Percentiles rank a stretch among this genome's conserved stretches.
Evolutionary conservation across 139 green algal genomes (phyloP).

Genomic region (Picochlorum sp.): DNA sequence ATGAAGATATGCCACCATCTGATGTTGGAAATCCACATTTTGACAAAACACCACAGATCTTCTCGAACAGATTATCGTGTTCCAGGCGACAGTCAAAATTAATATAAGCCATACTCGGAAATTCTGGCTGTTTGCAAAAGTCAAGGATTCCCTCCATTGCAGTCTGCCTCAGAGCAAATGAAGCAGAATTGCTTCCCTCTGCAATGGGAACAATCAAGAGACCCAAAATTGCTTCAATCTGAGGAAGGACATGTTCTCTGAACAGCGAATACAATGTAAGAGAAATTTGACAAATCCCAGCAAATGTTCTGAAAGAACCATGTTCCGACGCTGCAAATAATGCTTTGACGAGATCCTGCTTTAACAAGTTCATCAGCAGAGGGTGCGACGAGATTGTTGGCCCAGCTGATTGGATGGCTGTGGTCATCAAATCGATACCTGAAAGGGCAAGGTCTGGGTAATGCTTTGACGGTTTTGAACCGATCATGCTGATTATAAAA

Average conservation of each 20-base stretch:
- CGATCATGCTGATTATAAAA: constrained; percentile 41
- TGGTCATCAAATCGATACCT: constrained; percentile 64
- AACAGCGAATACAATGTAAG: constrained; percentile 70
- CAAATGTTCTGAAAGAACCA: constrained; percentile 34
- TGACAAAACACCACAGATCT: constrained; percentile 60
- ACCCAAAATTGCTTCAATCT: constrained; percentile 76
- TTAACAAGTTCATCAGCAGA: constrained; percentile 49
- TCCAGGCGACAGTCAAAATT: constrained; percentile 79
- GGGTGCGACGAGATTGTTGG: constrained; percentile 35
- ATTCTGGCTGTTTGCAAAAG: constrained; percentile 74
- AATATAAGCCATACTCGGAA: constrained; percentile 76
- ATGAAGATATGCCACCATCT: constrained; percentile 54
- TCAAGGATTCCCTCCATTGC: constrained; percentile 90
- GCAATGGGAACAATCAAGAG: constrained; percentile 73
- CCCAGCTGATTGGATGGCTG: constrained; percentile 39
- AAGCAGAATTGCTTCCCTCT: constrained; percentile 42
- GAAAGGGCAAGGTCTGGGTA: constrained; percentile 52
- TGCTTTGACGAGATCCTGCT: constrained; percentile 52
- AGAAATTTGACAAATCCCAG: constrained; percentile 48
- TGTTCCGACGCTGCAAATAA: constrained; percentile 38
- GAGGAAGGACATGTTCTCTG: constrained; percentile 58
- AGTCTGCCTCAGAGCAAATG: constrained; percentile 62
- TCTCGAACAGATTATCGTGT: constrained; percentile 75
- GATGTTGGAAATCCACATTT: constrained; percentile 68
- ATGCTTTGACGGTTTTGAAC: background rate